Conservation (phyloP, 768 basidiomycete species). For the Amanita pseudoporphyria region DNA sequence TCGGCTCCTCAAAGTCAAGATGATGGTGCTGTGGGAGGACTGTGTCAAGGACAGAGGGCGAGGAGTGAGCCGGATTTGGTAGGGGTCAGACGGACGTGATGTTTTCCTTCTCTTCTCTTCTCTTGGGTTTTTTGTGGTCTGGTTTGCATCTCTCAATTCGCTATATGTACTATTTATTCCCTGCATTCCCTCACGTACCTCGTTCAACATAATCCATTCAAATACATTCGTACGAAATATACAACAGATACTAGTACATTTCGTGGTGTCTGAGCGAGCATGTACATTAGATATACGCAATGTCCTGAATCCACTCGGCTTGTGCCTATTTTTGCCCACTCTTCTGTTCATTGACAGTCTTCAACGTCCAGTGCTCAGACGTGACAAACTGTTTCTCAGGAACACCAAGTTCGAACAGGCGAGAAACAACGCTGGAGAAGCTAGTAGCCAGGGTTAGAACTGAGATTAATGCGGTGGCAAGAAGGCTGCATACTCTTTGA, state of each 20-base stretch:
- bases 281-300: too few species aligned
- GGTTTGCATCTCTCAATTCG: too few species aligned
- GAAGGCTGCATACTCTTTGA: slow-evolving; percentile 69
- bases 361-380: slow-evolving; percentile 70
- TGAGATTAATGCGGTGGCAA: not conserved
- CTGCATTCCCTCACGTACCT: not conserved
- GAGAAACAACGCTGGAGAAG: slow-evolving; percentile 71
- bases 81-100: not conserved
- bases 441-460: slow-evolving; percentile 27
- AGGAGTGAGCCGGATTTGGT: not conserved
- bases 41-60: not conserved
- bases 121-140: not conserved
- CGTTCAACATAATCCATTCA: too few species aligned
- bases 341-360: slow-evolving; percentile 39
- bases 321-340: not conserved
- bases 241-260: too few species aligned
- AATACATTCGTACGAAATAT: too few species aligned
- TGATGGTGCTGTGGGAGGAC: not conserved
- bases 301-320: not conserved
- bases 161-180: too few species aligned
- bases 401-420: slow-evolving; percentile 90
- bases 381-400: slow-evolving; percentile 68
- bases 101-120: not conserved
- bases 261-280: too few species aligned
- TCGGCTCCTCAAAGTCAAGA: not conserved